Base-by-base conservation (phyloP, 768 basidiomycete genomes). In the Cystobasidium ongulense region DNA sequence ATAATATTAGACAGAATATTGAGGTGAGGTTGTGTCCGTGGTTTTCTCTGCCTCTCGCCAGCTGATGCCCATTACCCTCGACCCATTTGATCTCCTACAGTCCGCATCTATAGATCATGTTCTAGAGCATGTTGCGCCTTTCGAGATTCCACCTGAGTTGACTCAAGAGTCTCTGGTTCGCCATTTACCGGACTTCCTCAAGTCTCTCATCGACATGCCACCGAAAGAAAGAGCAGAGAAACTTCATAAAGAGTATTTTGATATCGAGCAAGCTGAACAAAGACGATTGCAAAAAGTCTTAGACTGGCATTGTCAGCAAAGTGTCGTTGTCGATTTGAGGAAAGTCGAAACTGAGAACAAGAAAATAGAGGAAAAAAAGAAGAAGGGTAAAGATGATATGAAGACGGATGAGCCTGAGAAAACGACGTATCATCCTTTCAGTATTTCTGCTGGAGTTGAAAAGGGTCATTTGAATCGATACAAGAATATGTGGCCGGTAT, bases 391-490 rank as follows among this genome's bases (percentile, higher is more conserved):
- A 27, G 75, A 75, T 31, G 54, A 75, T 23, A 61, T 57, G 57
- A 31, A 63, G 29, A 59, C 29, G 27, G 76, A 70, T 39, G 57
- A 70, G 27, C 39, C 52, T 27, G 67, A 75, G 33, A 73, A 77
- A 43, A 74, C 76, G 38, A 17, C 70, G 18, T 41, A 54, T 39
- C 76, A 89, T 80, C 93, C 92, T 8, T 96, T 89, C 80, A 91
- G 90, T 65, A 98, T 98, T 75, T 95, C 91, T 0, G 95, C 95
- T 5, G 95, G 91, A 1, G 87, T 98, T 11, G 95, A 98, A 82
- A 90, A 95, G 79, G 95, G 95, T 10, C 84, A 87, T 23, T 92
- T 96, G 84, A 98, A 98, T 77, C 85, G 95, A 89, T 98, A 96
- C 82, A 88, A 89, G 74, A 90, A 98, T 80, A 96, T 98, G 72